These are phyloP conservation scores for Phytophthora fragariaefolia DNA, from an alignment of 352 stramenopile species.

Conservation along the genomic window DNA sequence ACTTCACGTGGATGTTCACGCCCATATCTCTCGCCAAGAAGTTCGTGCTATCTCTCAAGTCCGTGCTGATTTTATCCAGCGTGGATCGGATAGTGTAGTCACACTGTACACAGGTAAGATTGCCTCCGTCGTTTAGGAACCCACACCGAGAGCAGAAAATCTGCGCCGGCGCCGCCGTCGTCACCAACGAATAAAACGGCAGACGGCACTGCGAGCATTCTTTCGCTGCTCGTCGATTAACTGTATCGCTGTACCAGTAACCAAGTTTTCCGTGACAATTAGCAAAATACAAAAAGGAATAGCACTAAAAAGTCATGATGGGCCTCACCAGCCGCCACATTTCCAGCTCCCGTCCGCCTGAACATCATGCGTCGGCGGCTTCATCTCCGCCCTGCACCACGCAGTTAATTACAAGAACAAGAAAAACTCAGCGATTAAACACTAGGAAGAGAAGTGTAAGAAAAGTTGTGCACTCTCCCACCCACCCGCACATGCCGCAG, in stretches of 20 bases:
- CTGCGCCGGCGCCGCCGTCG: constrained; percentile 68
- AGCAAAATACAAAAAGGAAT: not conserved
- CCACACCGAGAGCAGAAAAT: constrained; percentile 82
- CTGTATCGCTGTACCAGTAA: constrained; percentile 39
- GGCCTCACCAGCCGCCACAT: constrained; percentile 70
- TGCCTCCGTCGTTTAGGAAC: constrained; percentile 77
- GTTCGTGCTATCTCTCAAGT: constrained; percentile 83
- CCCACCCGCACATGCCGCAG: constrained; percentile 80
- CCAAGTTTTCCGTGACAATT: not conserved
- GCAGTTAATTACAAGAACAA: constrained; percentile 1
- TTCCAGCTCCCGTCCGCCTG: constrained; percentile 74
- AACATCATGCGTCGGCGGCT: constrained; percentile 72
- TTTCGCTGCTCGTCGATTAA: constrained; percentile 70
- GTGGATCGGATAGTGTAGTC: constrained; percentile 78
- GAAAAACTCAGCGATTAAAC: constrained; percentile 1
- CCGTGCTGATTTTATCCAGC: constrained; percentile 74
- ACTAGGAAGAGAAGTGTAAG: no score
- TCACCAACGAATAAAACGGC: constrained; percentile 71
- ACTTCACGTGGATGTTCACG: constrained; percentile 87
- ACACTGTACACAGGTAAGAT: constrained; percentile 74
- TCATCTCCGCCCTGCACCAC: constrained; percentile 53
- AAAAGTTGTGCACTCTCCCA: no score
- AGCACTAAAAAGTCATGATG: not conserved
- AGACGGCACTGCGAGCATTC: constrained; percentile 66
- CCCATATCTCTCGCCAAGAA: constrained; percentile 82